Base-by-base conservation (phyloP, 139 green algal species). In the Parachlorella kessleri region DNA sequence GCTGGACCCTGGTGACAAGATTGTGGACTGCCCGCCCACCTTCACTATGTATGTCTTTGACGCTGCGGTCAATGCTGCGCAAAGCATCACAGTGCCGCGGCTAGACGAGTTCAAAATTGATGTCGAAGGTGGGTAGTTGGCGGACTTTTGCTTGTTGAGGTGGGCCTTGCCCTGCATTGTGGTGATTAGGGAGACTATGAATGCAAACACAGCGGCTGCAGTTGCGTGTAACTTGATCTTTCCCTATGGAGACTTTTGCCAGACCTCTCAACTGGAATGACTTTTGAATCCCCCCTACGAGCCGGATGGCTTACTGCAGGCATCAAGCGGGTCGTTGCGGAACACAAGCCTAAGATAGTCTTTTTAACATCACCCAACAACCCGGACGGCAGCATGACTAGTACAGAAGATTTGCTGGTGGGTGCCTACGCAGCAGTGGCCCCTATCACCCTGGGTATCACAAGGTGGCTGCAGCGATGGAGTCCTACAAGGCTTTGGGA, bases 1-100 rank as follows among this genome's bases (percentile, higher is more conserved):
- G 37, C 87, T 99, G 80, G 97, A 99, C 5, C 90, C 94, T 1
- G 96, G 94, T 0, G 97, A 99, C 82, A 83, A 39, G 8, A 98
- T 99, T 66, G 76, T 98, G 9, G 95, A 98, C 84, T 96, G 87
- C 72, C 95, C 95, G 3, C 95, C 95, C 37, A 98, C 95, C 14
- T 99, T 99, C 85, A 98, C 93, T 72, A 99, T 99, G 97, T 99
- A 99, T 75, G 88, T 77, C 3, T 99, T 99, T 84, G 97, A 99
- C 66, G 94, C 95, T 2, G 94, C 94, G 36, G 95, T 99, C 30
- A 99, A 98, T 79, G 86, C 87, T 76, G 97, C 92, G 3, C 67
- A 80, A 0, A 87, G 96, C 0, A 79, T 99, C 32, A 96, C 93
- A 23, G 92, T 99, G 59, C 93, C 93, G 3, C 87, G 97, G 1